Base-by-base conservation (phyloP, 106 monocot species). In the Iris macrosiphon region DNA sequence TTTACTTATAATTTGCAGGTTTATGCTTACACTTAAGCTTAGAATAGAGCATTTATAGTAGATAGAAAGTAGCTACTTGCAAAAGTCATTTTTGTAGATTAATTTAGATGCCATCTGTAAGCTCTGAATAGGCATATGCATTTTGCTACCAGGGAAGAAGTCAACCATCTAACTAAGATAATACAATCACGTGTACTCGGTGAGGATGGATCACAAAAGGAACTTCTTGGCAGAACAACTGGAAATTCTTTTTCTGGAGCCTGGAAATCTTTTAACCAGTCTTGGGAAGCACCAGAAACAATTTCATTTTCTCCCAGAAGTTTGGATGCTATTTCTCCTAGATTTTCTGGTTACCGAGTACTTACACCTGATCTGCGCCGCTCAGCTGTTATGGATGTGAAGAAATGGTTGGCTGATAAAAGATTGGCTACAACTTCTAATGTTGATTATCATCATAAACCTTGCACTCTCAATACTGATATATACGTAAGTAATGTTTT, bases 141-240 rank as follows among this genome's bases (percentile, higher is more conserved):
- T n/a, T n/a, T n/a, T n/a, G n/a, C n/a, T 59, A 41, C 43, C 62
- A 93, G 92, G 75, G 83, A 80, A 55, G 92, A 93, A 78, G 73
- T 69, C 49, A 38, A 66, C 47, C 68, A 52, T 31, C 33, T 93
- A 40, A 75, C 72, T 46, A 63, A 74, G 62, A 64, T 93, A 56
- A 74, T 93, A 56, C 48, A 77, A 33, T 87, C 87, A 53, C 66
- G 87, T 65, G 68, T 87, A 27, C 6, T 43, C 31, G 40, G 8
- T 17, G 51, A 54, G 18, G 50, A 47, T 40, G 66, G 34, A 45
- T 37, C 11, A 37, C 33, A 34, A 8, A 69, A 63, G 14, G 20
- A 65, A 43, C 52, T 45, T 30, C n/a, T n/a, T n/a, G 32, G 53
- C 22, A 58, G 51, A 46, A 35, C 37, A 7, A 47, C 13, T 22